Conservation (phyloP, 2,329 filamentous ascomycete species). For the Pseudofabraea citricarpa region DNA sequence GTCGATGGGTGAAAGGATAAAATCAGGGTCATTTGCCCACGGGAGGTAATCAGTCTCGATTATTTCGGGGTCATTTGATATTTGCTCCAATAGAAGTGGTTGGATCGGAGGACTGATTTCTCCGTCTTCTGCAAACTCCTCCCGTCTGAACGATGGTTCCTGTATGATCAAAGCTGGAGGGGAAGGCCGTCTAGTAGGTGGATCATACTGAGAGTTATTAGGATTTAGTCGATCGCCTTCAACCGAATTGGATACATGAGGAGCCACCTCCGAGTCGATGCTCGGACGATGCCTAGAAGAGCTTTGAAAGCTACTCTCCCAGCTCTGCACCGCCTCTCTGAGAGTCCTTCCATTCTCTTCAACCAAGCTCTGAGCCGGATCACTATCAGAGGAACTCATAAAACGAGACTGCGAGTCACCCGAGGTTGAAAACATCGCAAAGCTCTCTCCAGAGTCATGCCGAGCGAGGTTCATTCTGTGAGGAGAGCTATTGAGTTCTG, state of each 20-base stretch:
- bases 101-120: constrained; percentile 8
- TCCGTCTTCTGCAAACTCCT: constrained; percentile 3
- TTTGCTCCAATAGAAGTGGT: constrained; percentile 10
- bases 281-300: constrained; percentile 15
- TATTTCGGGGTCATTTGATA: constrained; percentile 29
- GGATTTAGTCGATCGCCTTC: background rate
- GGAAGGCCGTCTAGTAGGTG: constrained; percentile 9
- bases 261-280: constrained; percentile 14
- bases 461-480: constrained; percentile 30
- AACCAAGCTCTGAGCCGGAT: constrained; percentile 14
- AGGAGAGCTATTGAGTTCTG: constrained; percentile 9
- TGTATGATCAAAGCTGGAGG: constrained; percentile 19
- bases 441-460: constrained; percentile 55
- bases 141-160: constrained; percentile 16
- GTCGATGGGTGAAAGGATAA: constrained; percentile 50
- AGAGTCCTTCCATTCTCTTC: constrained; percentile 11
- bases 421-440: constrained; percentile 55
- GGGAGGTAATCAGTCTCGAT: constrained; percentile 56
- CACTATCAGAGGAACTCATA: constrained; percentile 31
- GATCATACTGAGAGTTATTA: background rate
- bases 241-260: background rate
- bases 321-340: constrained; percentile 22
- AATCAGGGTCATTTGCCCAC: constrained; percentile 52
- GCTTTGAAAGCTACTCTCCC: constrained; percentile 22
- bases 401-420: constrained; percentile 38